A percentile compares a stretch with the other conserved stretches of the same genome.
Conservation (phyloP, 768 basidiomycete species). For the Paxillus rubicundulus region DNA sequence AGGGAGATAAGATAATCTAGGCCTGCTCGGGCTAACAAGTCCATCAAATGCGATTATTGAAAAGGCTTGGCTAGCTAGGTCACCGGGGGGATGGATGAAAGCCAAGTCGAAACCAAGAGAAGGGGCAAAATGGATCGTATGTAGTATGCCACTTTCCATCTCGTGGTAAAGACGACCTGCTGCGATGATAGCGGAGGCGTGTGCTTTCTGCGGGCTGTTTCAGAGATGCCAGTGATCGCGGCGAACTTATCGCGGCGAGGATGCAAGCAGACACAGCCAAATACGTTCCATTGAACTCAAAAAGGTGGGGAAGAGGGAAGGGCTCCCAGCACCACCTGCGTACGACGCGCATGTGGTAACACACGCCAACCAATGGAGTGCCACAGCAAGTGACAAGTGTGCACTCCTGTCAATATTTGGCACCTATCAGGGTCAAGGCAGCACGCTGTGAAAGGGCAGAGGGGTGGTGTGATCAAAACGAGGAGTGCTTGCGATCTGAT, state of each 20-base stretch:
- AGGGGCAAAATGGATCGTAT: no score
- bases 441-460: slow-evolving; percentile 6
- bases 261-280: neutral
- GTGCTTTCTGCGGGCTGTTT: neutral
- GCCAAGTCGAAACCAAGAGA: no score
- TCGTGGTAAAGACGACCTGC: no score
- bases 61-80: no score
- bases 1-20: slow-evolving; percentile 20
- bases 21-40: neutral
- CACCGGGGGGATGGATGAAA: no score
- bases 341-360: neutral
- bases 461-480: slow-evolving; percentile 9
- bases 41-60: no score
- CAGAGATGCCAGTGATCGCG: neutral
- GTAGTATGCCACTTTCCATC: no score
- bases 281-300: neutral
- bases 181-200: no score
- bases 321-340: neutral
- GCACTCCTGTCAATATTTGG: neutral
- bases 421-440: neutral
- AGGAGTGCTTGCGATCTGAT: no score
- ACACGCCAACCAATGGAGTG: neutral
- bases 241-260: neutral
- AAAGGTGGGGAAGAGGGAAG: neutral
- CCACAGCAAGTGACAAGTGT: neutral